These are phyloP conservation scores for Cercospora canescens DNA, from an alignment of 2,329 filamentous ascomycete genomes.

Conservation along the genomic window DNA sequence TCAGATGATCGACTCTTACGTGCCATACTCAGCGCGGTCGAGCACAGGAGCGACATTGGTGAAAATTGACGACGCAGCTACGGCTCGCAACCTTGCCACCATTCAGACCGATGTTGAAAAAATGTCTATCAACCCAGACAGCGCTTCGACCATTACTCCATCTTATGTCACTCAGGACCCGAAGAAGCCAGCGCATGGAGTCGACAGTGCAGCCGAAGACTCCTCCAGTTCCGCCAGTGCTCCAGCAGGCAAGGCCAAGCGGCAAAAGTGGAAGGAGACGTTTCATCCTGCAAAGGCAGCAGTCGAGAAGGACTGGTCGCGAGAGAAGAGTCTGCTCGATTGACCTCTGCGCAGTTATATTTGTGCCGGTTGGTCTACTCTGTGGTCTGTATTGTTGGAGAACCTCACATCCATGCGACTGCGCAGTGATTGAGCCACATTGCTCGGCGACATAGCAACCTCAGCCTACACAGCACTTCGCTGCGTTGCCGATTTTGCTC, in stretches of 20 bases:
- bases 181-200: conserved; percentile 2
- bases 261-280: conserved; percentile 9
- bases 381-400: background rate
- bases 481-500: background rate
- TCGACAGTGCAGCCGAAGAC: conserved; percentile 6
- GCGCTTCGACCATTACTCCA: background rate
- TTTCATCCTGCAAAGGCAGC: background rate
- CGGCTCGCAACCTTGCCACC: background rate
- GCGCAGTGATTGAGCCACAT: background rate
- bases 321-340: conserved; percentile 15
- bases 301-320: conserved; percentile 4
- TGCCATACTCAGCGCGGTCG: background rate
- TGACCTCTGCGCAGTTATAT: background rate
- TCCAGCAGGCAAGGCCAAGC: background rate
- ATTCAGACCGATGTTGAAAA: background rate
- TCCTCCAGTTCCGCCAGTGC: background rate
- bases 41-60: background rate
- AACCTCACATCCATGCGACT: background rate
- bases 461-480: background rate
- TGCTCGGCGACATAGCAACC: no score
- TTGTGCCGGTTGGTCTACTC: background rate
- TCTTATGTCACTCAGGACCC: background rate
- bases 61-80: background rate
- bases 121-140: background rate
- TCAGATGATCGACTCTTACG: conserved; percentile 1